Base-by-base conservation (phyloP, 2,329 filamentous ascomycete species). In the Penicillium aurantiogriseum region DNA sequence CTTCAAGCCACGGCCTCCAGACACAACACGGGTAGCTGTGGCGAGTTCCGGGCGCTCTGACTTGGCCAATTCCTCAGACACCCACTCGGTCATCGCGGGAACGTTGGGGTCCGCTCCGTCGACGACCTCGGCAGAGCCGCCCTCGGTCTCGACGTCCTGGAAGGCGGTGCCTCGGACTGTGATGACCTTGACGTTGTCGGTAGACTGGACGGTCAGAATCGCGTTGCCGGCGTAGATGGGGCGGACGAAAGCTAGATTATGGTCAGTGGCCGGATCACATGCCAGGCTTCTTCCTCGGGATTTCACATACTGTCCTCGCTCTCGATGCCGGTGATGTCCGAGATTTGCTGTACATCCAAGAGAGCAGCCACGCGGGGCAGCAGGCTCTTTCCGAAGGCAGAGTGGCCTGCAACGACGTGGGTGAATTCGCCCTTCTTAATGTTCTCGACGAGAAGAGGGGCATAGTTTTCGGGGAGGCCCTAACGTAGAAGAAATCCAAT, bases 161-260 rank as follows among this genome's bases (percentile, higher is more conserved):
- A 99, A 99, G 0, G 94, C 90, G 3, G 94, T 97, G 63, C 92
- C 92, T 71, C 94, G 89, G 63, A 97, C 89, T 36, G 94, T 99
- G 69, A 99, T 84, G 53, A 97, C 74, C 79, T 97, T 99, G 74
- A 91, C 85, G 17, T 82, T 73, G 71, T 99, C 94, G 62, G 85
- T 85, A 3, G 92, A 96, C 77, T 97, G 90, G 58, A 99, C 92
- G 10, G 94, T 99, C 36, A 95, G 86, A 71, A 99, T 96, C 47
- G 93, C 94, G 73, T 99, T 99, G 54, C 94, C 94, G 57, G 94
- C 94, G 75, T 99, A 99, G 71, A 99, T 97, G 29, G 94, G 93
- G 56, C 94, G 89, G 54, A 97, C 89, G 70, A 99, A 99, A 13
- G 91, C 83, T 85, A 51, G 15, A 39, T 49, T n/a, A 54, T 40